phyloP scores from a whole-genome alignment of 805 yeast species.

The Metschnikowia matae region DNA sequence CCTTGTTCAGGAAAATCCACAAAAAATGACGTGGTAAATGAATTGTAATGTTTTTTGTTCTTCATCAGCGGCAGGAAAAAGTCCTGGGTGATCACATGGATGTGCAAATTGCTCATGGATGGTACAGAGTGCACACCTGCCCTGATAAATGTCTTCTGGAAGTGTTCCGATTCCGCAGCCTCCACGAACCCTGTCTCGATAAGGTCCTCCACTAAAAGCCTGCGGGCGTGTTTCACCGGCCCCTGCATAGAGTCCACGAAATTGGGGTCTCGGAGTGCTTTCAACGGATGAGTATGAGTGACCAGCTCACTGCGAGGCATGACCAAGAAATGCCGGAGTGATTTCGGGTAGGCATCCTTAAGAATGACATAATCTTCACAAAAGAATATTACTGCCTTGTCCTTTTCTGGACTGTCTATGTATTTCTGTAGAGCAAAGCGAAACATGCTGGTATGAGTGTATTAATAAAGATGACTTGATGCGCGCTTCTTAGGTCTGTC shows the following conservation, averaged over 20 bases:
- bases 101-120: conserved; percentile 63
- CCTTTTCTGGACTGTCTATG: conserved; percentile 43
- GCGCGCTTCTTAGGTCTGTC: not conserved
- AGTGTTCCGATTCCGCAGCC: conserved; percentile 11
- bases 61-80: conserved; percentile 52
- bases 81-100: conserved; percentile 70
- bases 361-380: conserved; percentile 56
- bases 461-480: not conserved
- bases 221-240: conserved; percentile 38
- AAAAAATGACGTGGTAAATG: conserved; percentile 65
- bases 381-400: conserved; percentile 37
- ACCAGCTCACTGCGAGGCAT: conserved; percentile 47
- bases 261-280: conserved; percentile 35
- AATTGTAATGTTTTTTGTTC: conserved; percentile 62
- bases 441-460: conserved; percentile 37
- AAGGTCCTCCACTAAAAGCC: conserved; percentile 28
- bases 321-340: conserved; percentile 55
- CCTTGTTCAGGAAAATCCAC: conserved; percentile 42
- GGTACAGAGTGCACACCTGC: conserved; percentile 72
- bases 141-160: conserved; percentile 31
- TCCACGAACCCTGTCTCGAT: conserved; percentile 17
- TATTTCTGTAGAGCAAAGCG: conserved; percentile 46
- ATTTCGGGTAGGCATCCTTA: conserved; percentile 60
- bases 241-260: conserved; percentile 24
- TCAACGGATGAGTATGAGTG: conserved; percentile 49